Base-by-base conservation (phyloP, 2,329 filamentous ascomycete species). In the Neodidymelliopsis sp. region DNA sequence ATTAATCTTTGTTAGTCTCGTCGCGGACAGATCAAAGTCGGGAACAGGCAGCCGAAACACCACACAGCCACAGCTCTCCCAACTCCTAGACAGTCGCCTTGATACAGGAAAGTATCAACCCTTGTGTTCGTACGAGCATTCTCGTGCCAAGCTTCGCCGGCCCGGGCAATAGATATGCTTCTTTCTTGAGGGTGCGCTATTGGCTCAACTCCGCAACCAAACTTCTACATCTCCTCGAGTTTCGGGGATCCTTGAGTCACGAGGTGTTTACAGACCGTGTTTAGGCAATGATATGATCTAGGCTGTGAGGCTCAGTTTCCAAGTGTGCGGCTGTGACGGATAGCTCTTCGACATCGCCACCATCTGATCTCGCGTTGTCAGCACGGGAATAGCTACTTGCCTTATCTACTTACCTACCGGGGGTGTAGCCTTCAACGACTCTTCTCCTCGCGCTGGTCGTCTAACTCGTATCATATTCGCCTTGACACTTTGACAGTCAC, bases 281-380 rank as follows among this genome's bases (percentile, higher is more conserved):
- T 40, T 41, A 34, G 44, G 44, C 33, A 6, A 28, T 24, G n/a
- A 34, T 44, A 53, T 52, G 38, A 53, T 39, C 37, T 55, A 33
- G 44, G 33, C 29, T 29, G 24, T 44, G 39, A 55, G 57, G 46
- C 46, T 49, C 30, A 39, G 35, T 47, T 13, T 35, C 18, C 22
- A 25, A 30, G 12, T 7, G 16, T 29, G 30, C 35, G 30, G 35
- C 16, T 45, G 11, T n/a, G 9, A 45, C 47, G 40, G 47, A 34
- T 25, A 6, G 18, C 18, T 31, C 29, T 23, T n/a, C 10, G 31
- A 40, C 23, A 45, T 39, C 30, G 47, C 47, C 47, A 50, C 38
- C 4, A 27, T 12, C 15, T 15, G n/a, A 13, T 11, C 38, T 9
- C 11, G 18, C 10, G 13, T 18, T 24, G 25, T 22, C n/a, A 35